Base-by-base conservation (phyloP, 805 yeast genomes). In the Yarrowia sp. region DNA sequence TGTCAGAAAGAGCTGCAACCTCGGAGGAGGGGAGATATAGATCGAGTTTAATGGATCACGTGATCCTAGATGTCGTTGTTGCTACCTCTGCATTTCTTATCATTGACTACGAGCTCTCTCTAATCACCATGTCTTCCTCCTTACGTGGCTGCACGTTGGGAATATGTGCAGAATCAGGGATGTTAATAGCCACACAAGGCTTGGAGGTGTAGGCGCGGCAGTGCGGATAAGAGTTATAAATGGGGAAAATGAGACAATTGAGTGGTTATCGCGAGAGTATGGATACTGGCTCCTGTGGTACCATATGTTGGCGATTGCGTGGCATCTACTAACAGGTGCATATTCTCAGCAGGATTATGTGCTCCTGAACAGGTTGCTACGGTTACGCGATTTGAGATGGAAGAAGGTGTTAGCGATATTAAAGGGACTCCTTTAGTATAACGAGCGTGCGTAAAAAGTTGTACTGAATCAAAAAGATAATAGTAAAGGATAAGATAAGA, bases 61-160 rank as follows among this genome's bases (percentile, higher is more conserved):
- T 30, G 53, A 30, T 20, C 2, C 34, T 9, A 15, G 7, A 13
- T 5, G 33, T 20, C 24, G 30, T 44, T 33, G 30, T 33, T 5
- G 33, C 30, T 20, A 5, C 7, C 9, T 14, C 49, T 10, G 7
- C 33, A 6, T 19, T 9, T 43, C 46, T 17, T 19, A 24, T 17
- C 24, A n/a, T 24, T 44, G 38, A 38, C n/a, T 34, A 10, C 58
- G 7, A 7, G 34, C 34, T 19, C 30, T 24, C 30, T 24, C 30
- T 24, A 24, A 24, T 24, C 30, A 24, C 30, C 3, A 24, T 5
- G 30, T 24, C 30, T 24, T 7, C 30, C 40, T 55, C 47, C 47
- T 47, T 55, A 55, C 63, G 63, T 55, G 63, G 63, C 60, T 19
- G 58, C 40, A 19, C 43, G 19, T 43, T 52, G 20, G 43, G 58